Base-by-base conservation (phyloP, 2,329 filamentous ascomycete species). In the Amylocarpus encephaloides region DNA sequence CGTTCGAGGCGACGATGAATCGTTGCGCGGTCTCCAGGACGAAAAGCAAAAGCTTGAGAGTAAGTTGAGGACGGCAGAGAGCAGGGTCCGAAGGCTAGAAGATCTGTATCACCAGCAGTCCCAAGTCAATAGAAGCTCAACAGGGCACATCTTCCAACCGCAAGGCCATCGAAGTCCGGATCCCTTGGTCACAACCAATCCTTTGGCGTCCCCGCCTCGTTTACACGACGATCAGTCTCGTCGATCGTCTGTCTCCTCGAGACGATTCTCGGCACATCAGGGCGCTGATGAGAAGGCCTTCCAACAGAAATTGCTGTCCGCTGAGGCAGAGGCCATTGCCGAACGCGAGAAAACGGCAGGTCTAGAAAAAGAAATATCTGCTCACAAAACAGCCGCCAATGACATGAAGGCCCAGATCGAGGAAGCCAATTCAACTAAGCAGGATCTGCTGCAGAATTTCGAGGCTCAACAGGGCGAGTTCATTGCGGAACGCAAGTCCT, bases 391-490 rank as follows among this genome's bases (percentile, higher is more conserved):
- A 45, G 78, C 76, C 58, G 80, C 79, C 64, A 78, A 73, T 59
- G 77, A 80, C 60, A 79, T 79, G 63, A 83, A 78, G 71, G 79
- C 73, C 62, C 84, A 83, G 61, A 79, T 95, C 54, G 82, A 93
- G 56, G 92, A 97, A 67, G 88, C 82, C 5, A 88, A 93, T 60
- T 91, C 88, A 2, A 96, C 87, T 1, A 98, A 98, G 68, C 86
- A 87, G 60, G 93, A 97, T 67, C 79, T 98, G 9, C 82, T 98
- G 70, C 85, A 88, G 57, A 98, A 98, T 63, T 88, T 98, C 72
- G 90, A 97, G 64, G 85, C 91, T 11, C 80, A 94, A 57, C 89
- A 96, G 68, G 82, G 82, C 22, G 93, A 97, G 63, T 96, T 95
- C 59, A 76, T 86, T 33, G 82, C 84, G 44, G 92, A 97, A 67